phyloP scores from a whole-genome alignment of 371 early-diverging fungal genomes.

The Capniomyces stellatus region DNA sequence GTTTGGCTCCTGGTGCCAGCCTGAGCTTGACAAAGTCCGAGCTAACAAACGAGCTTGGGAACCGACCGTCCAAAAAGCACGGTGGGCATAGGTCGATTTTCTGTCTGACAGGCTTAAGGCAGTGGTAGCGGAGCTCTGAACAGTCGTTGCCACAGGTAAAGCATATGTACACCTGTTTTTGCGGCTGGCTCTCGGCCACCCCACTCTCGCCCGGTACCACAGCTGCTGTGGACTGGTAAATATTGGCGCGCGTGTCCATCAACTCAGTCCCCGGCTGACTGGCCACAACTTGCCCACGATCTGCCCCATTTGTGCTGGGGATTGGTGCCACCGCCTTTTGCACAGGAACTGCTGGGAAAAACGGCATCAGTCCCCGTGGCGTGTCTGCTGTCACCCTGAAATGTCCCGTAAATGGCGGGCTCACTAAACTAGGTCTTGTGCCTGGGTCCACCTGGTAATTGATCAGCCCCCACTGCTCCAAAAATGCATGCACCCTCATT shows the following conservation, averaged over 20 bases:
- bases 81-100: slow-evolving; percentile 68
- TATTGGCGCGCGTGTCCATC: slow-evolving; percentile 3
- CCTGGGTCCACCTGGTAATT: slow-evolving; percentile 94
- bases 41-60: slow-evolving; percentile 63
- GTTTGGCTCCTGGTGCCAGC: background rate
- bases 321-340: no score
- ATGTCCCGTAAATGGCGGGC: slow-evolving; percentile 89
- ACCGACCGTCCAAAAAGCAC: slow-evolving; percentile 87
- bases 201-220: no score
- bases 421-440: slow-evolving; percentile 77
- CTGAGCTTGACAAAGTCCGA: slow-evolving; percentile 76
- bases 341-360: slow-evolving; percentile 32
- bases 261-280: no score
- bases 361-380: slow-evolving; percentile 78
- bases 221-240: slow-evolving; percentile 4
- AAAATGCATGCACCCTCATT: slow-evolving; percentile 90
- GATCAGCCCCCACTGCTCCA: slow-evolving; percentile 98
- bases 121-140: slow-evolving; percentile 57
- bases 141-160: slow-evolving; percentile 83
- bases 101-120: slow-evolving; percentile 44
- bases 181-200: background rate
- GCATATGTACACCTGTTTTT: slow-evolving; percentile 30
- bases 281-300: no score
- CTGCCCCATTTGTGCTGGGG: no score
- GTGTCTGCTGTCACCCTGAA: slow-evolving; percentile 91